A percentile compares a stretch with the other conserved stretches of the same genome.
These are phyloP conservation scores for Cucurbita moschata DNA, from an alignment of 306 rosid genomes.

Conservation along the genomic window DNA sequence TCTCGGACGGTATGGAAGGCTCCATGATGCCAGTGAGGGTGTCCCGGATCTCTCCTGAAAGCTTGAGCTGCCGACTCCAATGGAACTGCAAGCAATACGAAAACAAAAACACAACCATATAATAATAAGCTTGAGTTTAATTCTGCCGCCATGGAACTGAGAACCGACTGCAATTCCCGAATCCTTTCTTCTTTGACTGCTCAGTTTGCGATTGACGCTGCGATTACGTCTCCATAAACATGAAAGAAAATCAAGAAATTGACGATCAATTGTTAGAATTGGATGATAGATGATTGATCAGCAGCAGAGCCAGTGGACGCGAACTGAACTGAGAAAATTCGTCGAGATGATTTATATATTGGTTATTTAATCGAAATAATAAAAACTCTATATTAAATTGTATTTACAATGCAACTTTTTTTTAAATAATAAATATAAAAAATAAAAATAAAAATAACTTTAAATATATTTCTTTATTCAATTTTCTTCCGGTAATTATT, in stretches of 20 bases:
- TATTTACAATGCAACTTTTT: too few relatives aligned
- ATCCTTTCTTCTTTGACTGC: background rate
- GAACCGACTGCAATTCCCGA: background rate
- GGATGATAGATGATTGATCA: background rate
- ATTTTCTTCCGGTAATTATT: too few relatives aligned
- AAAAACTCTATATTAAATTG: too few relatives aligned
- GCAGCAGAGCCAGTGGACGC: background rate
- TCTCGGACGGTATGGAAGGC: slow-evolving; percentile 89
- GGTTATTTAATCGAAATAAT: too few relatives aligned
- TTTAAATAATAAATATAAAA: too few relatives aligned
- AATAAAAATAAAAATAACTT: too few relatives aligned
- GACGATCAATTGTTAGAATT: background rate
- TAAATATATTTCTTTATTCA: too few relatives aligned
- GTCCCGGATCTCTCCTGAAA: slow-evolving; percentile 55
- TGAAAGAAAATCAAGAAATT: background rate
- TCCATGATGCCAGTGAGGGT: slow-evolving; percentile 90
- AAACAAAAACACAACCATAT: slow-evolving; percentile 9
- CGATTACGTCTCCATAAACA: background rate
- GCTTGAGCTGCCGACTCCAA: slow-evolving; percentile 71
- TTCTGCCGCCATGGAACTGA: slow-evolving; percentile 19
- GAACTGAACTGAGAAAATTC: too few relatives aligned
- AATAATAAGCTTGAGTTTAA: slow-evolving; percentile 6
- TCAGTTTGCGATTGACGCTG: background rate
- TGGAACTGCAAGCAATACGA: slow-evolving; percentile 31
- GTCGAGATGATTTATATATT: too few relatives aligned